Base-by-base conservation (phyloP, 257 asterid species). In the Leptodermis oblonga region DNA sequence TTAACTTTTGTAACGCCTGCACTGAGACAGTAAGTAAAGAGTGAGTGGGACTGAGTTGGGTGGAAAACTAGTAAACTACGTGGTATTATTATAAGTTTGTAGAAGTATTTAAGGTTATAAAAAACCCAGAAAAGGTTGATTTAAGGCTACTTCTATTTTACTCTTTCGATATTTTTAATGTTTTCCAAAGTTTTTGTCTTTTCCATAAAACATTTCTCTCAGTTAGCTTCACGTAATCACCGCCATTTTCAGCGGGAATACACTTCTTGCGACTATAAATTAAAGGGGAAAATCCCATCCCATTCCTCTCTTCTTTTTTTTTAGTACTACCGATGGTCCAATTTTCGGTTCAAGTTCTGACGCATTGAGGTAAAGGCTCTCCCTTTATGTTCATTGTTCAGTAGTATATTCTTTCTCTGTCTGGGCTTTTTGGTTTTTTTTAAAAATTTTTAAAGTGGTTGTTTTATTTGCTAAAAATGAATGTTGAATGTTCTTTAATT, bases 181-280 rank as follows among this genome's bases (percentile, higher is more conserved):
- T 73, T 62, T 74, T 82, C 82, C 89, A 77, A 82, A 76, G 87
- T 82, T 86, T 78, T 84, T 84, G 89, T 82, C 89, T 64, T 79
- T 64, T 77, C 64, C 52, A 52, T 43, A 49, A 13, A 28, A 65
- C 25, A 55, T 36, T 68, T 74, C 53, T 61, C 53, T 39, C 43
- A 71, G 22, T 54, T 34, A 71, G 49, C 60, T 56, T 68, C 39
- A 71, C 88, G 86, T 68, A 81, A 84, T 87, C 90, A 82, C 84
- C 87, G 86, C 92, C 82, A 70, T 75, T 84, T 82, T 84, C 85
- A 84, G 89, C 92, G 89, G 88, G 87, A 87, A 73, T 73, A 78
- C 71, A 76, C 76, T 53, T 26, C 65, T 4, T 34, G 68, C 26
- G 31, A 53, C 51, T 28, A 62, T 13, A 45, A 45, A 34, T 31